Base-by-base conservation (phyloP, 2,329 filamentous ascomycete species). In the Fusarium albosuccineum region DNA sequence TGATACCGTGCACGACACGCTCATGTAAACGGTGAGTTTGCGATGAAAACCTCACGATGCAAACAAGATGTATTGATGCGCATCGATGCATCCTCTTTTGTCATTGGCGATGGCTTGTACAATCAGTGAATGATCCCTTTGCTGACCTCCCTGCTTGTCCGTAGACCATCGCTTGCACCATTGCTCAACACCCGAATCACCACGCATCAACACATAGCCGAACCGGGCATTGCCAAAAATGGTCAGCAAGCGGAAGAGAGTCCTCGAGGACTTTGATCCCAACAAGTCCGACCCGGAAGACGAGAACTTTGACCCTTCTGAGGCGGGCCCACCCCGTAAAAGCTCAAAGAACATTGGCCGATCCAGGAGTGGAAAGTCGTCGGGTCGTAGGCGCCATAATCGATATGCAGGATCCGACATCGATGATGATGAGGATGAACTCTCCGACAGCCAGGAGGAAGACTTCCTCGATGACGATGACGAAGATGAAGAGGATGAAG, bases 221-320 rank as follows among this genome's bases (percentile, higher is more conserved):
- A 57, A 26, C 14, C 22, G 10, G 17, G 8, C 58, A 41, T 17
- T 42, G 22, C 40, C 39, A 51, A 57, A 51, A n/a, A 79, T 80
- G 78, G 73, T 71, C 44, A 75, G 76, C 58, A 89, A 89, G 75
- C 81, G 88, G 55, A 91, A 89, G 82, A 80, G 84, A 66, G 82
- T 82, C 60, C 78, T 88, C 57, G 84, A 87, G 66, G 82, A 83
- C 56, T 91, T 90, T 69, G 89, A 91, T 75, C 87, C 86, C 4
- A 90, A 90, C 75, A 86, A 88, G 74, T 91, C 89, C 51, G 89
- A 91, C 69, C 82, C 89, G 3, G 85, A 88, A 50, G 89, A 91
- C 73, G 87, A 88, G 67, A 89, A 89, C 75, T 91, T 91, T 72
- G 85, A 89, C 60, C 88, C 88, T 14, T 74, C 76, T 22, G 82